These are phyloP conservation scores for Gossypium thurberi DNA, from an alignment of 345 rosid species.

Conservation along the genomic window DNA sequence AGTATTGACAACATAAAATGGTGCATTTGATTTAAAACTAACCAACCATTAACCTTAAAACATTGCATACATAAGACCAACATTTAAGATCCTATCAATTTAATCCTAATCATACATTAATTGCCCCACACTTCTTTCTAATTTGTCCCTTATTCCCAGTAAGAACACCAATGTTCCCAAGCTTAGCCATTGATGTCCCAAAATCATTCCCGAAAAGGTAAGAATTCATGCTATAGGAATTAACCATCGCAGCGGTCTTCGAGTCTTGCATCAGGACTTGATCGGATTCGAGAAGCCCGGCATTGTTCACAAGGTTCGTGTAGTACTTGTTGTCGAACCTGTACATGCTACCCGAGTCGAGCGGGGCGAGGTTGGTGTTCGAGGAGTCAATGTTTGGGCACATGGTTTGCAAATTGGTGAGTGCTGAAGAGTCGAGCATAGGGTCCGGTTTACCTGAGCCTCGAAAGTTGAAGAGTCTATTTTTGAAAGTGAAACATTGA, in stretches of 20 bases:
- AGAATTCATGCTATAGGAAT: constrained; percentile 41
- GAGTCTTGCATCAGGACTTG: constrained; percentile 49
- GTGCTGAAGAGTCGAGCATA: constrained; percentile 41
- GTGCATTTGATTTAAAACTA: neutral
- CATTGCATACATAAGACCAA: neutral
- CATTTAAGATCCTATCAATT: neutral
- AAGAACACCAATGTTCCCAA: constrained; percentile 51
- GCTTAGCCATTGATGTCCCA: constrained; percentile 64
- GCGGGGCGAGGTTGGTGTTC: constrained; percentile 55
- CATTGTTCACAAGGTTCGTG: constrained; percentile 41
- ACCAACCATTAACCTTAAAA: neutral
- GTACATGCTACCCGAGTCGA: constrained; percentile 38
- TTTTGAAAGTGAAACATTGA: constrained; percentile 77
- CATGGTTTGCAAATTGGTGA: constrained; percentile 29
- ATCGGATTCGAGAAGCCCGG: constrained; percentile 69
- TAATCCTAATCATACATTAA: constrained; percentile 27
- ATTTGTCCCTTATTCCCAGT: constrained; percentile 59
- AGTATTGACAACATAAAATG: neutral
- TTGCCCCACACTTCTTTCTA: constrained; percentile 58
- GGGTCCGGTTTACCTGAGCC: constrained; percentile 82
- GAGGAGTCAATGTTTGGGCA: constrained; percentile 64
- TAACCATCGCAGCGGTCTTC: constrained; percentile 44
- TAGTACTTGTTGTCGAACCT: constrained; percentile 70
- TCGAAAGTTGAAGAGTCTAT: constrained; percentile 59
- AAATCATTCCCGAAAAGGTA: constrained; percentile 52